Conservation (phyloP, 1,139 yeast species). For the Wickerhamomyces sp. region DNA sequence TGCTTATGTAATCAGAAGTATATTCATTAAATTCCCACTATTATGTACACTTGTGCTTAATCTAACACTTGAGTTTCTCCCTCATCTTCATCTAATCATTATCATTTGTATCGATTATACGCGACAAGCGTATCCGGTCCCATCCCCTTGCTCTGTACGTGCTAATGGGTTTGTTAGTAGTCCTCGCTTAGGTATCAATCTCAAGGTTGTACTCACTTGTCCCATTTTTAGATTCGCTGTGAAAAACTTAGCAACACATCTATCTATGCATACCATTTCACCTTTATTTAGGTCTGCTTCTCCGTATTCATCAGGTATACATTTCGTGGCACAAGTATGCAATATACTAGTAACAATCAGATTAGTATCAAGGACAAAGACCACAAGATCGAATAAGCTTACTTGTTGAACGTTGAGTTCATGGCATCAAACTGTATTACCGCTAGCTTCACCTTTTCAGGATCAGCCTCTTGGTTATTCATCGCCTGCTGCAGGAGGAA, state of each 20-base stretch:
- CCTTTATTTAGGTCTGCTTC: slow-evolving; percentile 80
- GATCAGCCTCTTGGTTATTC: slow-evolving; percentile 46
- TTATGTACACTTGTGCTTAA: too few relatives aligned
- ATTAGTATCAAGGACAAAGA: too few relatives aligned
- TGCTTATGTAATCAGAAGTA: too few relatives aligned
- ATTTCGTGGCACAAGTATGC: slow-evolving; percentile 57
- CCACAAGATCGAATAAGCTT: slow-evolving; percentile 14
- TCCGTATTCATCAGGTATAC: slow-evolving; percentile 71
- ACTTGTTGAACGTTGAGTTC: slow-evolving; percentile 57
- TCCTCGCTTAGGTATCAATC: not conserved
- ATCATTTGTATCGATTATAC: too few relatives aligned
- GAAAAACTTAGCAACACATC: slow-evolving; percentile 75
- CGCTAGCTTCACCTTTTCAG: slow-evolving; percentile 65
- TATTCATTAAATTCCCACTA: too few relatives aligned
- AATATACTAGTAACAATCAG: slow-evolving; percentile 34
- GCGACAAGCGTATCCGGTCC: too few relatives aligned
- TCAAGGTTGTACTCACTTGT: slow-evolving; percentile 21
- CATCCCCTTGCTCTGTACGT: too few relatives aligned
- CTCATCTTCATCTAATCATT: too few relatives aligned
- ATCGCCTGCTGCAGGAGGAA: slow-evolving; percentile 41
- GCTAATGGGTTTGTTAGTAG: too few relatives aligned
- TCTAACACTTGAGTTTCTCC: too few relatives aligned
- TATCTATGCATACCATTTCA: slow-evolving; percentile 66
- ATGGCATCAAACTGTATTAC: slow-evolving; percentile 73
- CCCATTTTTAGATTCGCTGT: slow-evolving; percentile 63